Percentiles rank a stretch among this genome's conserved stretches.
Conservation (phyloP, 192 early-diverging fungal genomes). For the Piromyces finnis region DNA sequence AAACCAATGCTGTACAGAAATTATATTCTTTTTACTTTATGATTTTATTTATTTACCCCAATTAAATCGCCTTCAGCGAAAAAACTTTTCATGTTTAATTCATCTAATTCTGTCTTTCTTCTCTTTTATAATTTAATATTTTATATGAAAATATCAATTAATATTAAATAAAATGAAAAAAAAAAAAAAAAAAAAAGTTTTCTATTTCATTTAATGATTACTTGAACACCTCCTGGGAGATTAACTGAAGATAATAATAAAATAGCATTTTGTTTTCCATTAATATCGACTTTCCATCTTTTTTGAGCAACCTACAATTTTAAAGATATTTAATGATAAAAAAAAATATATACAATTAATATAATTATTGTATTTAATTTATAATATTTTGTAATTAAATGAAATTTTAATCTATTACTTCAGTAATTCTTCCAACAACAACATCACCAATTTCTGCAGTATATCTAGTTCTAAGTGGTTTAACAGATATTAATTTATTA, state of each 20-base stretch:
- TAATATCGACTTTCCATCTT: slow-evolving; percentile 90
- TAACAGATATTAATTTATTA: slow-evolving; percentile 88
- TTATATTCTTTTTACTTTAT: not conserved
- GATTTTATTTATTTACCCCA: slow-evolving; percentile 28
- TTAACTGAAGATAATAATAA: slow-evolving; percentile 79
- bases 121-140: slow-evolving; percentile 19
- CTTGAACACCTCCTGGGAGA: slow-evolving; percentile 85
- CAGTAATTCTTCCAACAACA: slow-evolving; percentile 84
- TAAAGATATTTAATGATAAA: not conserved
- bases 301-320: slow-evolving; percentile 46
- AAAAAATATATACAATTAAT: not conserved
- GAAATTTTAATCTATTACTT: slow-evolving; percentile 36
- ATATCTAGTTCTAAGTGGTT: slow-evolving; percentile 65
- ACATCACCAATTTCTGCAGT: slow-evolving; percentile 92
- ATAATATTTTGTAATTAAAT: not conserved
- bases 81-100: slow-evolving; percentile 89
- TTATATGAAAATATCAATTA: not conserved
- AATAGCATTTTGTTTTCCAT: slow-evolving; percentile 67
- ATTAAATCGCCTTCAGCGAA: slow-evolving; percentile 88
- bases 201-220: slow-evolving; percentile 2
- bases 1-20: not conserved
- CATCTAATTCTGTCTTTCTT: slow-evolving; percentile 87
- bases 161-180: not conserved
- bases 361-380: not conserved
- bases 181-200: not conserved